phyloP scores from a whole-genome alignment of 441 rosid species.

The Adansonia madagascariensis region DNA sequence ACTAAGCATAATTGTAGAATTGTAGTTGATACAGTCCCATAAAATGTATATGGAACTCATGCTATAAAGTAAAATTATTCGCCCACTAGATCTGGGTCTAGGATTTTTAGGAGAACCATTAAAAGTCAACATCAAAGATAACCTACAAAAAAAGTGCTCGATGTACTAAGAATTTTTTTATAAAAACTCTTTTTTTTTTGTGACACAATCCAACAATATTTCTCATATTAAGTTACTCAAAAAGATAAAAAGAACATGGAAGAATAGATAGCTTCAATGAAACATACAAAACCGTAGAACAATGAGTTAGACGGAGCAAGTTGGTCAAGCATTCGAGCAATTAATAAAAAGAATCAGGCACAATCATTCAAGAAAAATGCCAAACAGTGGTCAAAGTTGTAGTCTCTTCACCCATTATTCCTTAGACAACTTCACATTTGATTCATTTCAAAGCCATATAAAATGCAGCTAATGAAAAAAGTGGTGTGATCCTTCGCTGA shows the following conservation, averaged over 20 bases:
- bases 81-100: neutral
- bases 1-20: too few relatives aligned
- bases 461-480: slow-evolving; percentile 1
- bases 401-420: neutral
- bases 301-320: slow-evolving; percentile 5
- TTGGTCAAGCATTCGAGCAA: neutral
- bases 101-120: neutral
- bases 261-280: neutral
- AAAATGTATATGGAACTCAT: neutral
- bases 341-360: neutral
- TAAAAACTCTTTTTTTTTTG: neutral
- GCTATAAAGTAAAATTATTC: neutral
- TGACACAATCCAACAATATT: neutral
- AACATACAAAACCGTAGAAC: neutral
- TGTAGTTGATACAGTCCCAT: neutral
- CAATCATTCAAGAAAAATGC: slow-evolving; percentile 7
- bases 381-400: neutral
- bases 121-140: neutral
- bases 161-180: neutral
- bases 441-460: slow-evolving; percentile 1
- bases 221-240: neutral
- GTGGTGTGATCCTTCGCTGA: neutral
- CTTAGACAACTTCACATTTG: slow-evolving; percentile 4
- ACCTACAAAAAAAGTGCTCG: neutral
- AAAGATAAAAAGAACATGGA: neutral